Evolutionary conservation across 2,329 filamentous ascomycete genomes (phyloP), one percentile per base, ranked within the genome.

Genomic region (Zymoseptoria passerinii): DNA sequence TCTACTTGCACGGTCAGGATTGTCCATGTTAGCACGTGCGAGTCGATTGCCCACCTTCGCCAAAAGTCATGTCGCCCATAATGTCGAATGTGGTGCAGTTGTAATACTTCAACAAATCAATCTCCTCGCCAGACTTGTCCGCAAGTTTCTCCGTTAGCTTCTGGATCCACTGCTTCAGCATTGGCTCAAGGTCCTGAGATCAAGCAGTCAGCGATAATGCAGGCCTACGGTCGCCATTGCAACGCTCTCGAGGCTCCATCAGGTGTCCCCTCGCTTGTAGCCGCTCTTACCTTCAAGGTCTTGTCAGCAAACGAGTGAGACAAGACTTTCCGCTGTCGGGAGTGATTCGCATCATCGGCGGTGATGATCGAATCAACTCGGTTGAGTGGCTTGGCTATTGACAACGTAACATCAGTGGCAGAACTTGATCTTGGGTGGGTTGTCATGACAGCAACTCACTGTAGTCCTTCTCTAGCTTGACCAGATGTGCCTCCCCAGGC

Each of bases 51-150:
- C n/a, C 16, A n/a, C 59, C 57, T 57, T 71, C 70, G 19, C 60
- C 63, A 56, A 71, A 71, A 3, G 62, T 63, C 19, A 71, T 57
- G 40, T 72, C 69, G 20, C 61, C 69, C 63, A 71, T 70, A 35
- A 71, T 65, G 10, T 63, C 62, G 55, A 66, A 67, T 3, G 67
- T 67, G 2, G 66, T 70, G 55, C 64, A 70, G 61, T 69, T 71
- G 61, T 68, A 70, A 54, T 62, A 69, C 28, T 68, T 66, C 19
- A 70, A 56, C 59, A 73, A 58, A 56, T 73, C 66, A 4, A 67
- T 58, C 40, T 59, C 55, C 27, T 65, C 57, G 13, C 62, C 64
- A 5, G 63, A 62, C 49, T 54, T 56, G 10, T 68, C 66, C 3
- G 35, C 28, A 35, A 72, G 50, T 52, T 67, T 68, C 4, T 54